A percentile compares a stretch with the other conserved stretches of the same genome.
phyloP scores from a whole-genome alignment of 164 flowering plant genomes.

The Dillenia suffruticosa region DNA sequence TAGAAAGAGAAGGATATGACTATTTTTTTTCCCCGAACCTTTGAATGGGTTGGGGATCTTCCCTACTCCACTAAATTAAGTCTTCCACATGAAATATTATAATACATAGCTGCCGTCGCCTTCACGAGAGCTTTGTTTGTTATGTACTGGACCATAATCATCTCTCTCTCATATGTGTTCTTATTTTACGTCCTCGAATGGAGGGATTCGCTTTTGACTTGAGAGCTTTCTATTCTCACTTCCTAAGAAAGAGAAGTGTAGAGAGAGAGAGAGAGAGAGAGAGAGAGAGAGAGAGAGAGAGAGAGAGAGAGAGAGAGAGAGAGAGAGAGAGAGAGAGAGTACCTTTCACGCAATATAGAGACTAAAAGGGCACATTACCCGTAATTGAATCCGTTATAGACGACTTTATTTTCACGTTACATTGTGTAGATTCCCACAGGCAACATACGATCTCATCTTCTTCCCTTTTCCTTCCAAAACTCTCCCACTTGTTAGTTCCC shows the following conservation, averaged over 20 bases:
- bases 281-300: neutral
- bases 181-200: constrained; percentile 12
- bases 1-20: no score
- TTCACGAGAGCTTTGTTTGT: constrained; percentile 46
- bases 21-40: no score
- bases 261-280: neutral
- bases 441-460: neutral
- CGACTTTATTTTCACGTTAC: constrained; percentile 20
- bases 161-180: constrained; percentile 2
- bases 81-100: constrained; percentile 13
- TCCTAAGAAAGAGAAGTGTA: no score
- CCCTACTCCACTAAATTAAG: no score
- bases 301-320: neutral
- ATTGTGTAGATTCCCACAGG: constrained; percentile 11
- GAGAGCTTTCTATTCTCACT: neutral
- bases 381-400: constrained; percentile 21
- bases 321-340: neutral
- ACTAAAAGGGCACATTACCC: constrained; percentile 13
- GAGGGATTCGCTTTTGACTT: constrained; percentile 32
- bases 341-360: constrained; percentile 20
- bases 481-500: no score
- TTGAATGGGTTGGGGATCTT: no score
- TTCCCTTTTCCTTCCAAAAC: neutral
- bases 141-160: no score
- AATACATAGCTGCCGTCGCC: constrained; percentile 40